Evolutionary conservation across 177 flowering plant genomes (phyloP), one percentile per base, ranked within the genome.

Genomic region (Vitis hybrid): DNA sequence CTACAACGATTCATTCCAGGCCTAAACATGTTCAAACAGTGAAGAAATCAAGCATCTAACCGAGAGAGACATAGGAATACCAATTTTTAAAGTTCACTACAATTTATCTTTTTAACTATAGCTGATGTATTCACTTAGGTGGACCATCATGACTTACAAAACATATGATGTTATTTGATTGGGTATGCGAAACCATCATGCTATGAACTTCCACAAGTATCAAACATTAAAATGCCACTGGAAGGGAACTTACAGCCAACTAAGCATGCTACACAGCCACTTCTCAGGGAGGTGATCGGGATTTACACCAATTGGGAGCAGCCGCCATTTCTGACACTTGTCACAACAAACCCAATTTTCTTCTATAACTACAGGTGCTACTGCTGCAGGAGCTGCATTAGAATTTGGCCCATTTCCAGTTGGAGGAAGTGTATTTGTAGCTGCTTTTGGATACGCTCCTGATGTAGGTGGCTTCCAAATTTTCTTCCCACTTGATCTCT

Each of bases 291-390:
- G 84, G 51, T 69, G 68, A 0, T 83, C 80, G 8, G 93, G 85
- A 58, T 81, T 78, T 66, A 41, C 81, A 53, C 89, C 92, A 83
- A 15, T 48, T 24, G 99, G 99, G 56, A 93, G 85, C 72, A 95
- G 94, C 58, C 98, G 90, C 98, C 98, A 93, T 69, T 79, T 82
- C 69, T 79, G 75, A 74, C 98, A 95, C 63, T 66, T 79, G 76
- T 93, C 99, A 75, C 99, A 93, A 32, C 74, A 59, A 9, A 95
- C 99, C 99, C 99, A 95, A 72, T 84, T 61, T 3, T 92, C 97
- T 64, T 87, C 66, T 67, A 80, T 73, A 12, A 77, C 41, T 4
- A 78, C 73, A 71, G 91, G 83, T 71, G 81, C 77, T n/a, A 70
- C 79, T 27, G 77, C 69, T 17, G 82, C 64, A 67, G 73, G 71